Evolutionary conservation across 345 rosid genomes (phyloP), one percentile per base, ranked within the genome.

Genomic region (Ceriops decandra): DNA sequence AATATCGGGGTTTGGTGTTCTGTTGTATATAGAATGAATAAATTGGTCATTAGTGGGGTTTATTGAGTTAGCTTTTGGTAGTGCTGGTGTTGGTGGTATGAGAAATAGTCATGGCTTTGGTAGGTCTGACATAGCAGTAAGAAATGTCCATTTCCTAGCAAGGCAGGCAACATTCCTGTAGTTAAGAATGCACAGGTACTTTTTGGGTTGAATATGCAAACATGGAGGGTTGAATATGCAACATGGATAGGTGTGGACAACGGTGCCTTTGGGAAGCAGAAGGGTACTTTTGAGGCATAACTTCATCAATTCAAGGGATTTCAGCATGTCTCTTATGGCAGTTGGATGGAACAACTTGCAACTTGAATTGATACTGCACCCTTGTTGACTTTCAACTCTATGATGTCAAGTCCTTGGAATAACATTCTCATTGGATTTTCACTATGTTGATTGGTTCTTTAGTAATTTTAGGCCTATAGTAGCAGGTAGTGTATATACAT

Each of bases 21-120:
- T 89, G 57, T 79, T 87, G 89, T 87, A 75, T 69, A 84, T 88
- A 85, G 52, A 57, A 52, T 72, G 72, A 85, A 85, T 80, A 85
- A 88, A 79, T 73, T 63, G 80, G 73, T 73, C 64, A 42, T 74
- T 62, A 63, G 78, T 76, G 6, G 75, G 78, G 68, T 63, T 74
- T 72, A 66, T 68, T 72, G 69, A 57, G 77, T 68, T 72, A 72
- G 83, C 78, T 67, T 81, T 52, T 71, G 60, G 47, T 22, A 42
- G 30, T 32, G 33, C 52, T 76, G 63, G 79, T 16, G 69, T 70
- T 63, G 71, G 81, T 69, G 62, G 68, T 70, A 70, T 57, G 63
- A 76, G 67, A 54, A 69, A 62, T 74, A 73, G 75, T 63, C 32
- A 64, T 76, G 72, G 83, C 33, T 63, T 67, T 79, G 83, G 77